Percentiles rank a stretch among this genome's conserved stretches.
These are phyloP conservation scores for Umbilicaria muhlenbergii DNA, from an alignment of 495 filamentous ascomycete genomes.

Conservation along the genomic window DNA sequence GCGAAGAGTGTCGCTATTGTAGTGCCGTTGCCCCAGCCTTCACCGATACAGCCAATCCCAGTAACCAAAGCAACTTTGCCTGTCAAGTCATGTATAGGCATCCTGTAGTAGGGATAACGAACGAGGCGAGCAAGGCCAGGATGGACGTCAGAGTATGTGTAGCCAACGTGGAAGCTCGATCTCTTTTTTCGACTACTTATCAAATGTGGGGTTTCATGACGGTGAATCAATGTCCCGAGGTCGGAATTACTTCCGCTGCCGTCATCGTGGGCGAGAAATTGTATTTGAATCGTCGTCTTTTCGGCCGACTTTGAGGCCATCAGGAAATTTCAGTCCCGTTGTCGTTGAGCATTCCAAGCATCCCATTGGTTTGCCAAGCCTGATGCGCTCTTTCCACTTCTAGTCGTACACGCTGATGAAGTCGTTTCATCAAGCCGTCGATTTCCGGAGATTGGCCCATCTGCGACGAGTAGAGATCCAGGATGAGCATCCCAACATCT, in stretches of 20 bases:
- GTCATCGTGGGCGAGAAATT: no score
- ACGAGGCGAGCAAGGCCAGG: not conserved
- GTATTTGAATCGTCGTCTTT: no score
- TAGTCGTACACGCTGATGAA: conserved; percentile 51
- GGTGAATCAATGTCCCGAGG: no score
- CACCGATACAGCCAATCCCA: conserved; percentile 29
- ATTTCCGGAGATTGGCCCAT: conserved; percentile 59
- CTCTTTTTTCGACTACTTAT: no score
- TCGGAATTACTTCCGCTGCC: no score
- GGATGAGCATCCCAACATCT: conserved; percentile 60
- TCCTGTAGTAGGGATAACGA: not conserved
- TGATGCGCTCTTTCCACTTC: conserved; percentile 72
- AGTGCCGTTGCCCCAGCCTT: conserved; percentile 33
- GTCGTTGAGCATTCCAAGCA: conserved; percentile 55
- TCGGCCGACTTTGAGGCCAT: no score
- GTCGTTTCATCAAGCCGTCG: conserved; percentile 42
- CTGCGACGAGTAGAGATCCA: conserved; percentile 78
- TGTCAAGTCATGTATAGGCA: conserved; percentile 19
- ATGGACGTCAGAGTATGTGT: not conserved
- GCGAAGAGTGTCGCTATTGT: conserved; percentile 28
- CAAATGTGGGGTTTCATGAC: no score
- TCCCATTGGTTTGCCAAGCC: conserved; percentile 62
- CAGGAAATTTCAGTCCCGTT: no score
- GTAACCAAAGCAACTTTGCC: conserved; percentile 35
- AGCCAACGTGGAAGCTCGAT: no score